phyloP scores from a whole-genome alignment of 345 rosid genomes.

The Eucalyptus curtisii region DNA sequence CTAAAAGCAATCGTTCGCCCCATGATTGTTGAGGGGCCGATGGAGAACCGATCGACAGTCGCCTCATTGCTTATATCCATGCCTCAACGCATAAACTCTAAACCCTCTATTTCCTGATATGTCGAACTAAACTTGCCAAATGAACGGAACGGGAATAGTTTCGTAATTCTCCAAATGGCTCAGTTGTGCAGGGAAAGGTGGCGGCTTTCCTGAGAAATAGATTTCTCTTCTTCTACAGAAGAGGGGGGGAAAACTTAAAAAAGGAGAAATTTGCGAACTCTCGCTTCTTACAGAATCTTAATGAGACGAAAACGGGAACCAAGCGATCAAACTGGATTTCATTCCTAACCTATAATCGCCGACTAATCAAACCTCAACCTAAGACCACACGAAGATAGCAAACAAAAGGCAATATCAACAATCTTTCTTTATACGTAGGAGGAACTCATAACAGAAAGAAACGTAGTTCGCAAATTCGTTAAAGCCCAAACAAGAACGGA shows the following conservation, averaged over 20 bases:
- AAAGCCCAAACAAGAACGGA: background rate
- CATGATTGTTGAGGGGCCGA: conserved; percentile 79
- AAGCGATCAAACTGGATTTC: background rate
- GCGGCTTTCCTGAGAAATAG: background rate
- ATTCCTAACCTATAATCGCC: background rate
- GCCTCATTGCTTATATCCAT: conserved; percentile 98
- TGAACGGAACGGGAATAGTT: background rate
- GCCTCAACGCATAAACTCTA: background rate
- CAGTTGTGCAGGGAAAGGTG: background rate
- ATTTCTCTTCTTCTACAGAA: background rate
- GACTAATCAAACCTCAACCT: background rate
- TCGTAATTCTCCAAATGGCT: background rate
- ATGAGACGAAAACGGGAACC: background rate
- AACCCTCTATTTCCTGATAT: background rate
- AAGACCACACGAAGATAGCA: background rate
- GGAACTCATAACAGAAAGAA: background rate
- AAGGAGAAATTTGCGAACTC: background rate
- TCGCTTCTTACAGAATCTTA: background rate
- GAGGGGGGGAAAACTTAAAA: background rate
- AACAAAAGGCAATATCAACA: background rate
- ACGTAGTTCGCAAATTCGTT: background rate
- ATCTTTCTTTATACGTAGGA: background rate
- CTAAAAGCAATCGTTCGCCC: conserved; percentile 87
- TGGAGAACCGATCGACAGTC: conserved; percentile 58
- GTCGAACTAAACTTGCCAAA: background rate